Evolutionary conservation across 106 monocot species (phyloP).

Genomic region (Xerophyta viscosa): DNA sequence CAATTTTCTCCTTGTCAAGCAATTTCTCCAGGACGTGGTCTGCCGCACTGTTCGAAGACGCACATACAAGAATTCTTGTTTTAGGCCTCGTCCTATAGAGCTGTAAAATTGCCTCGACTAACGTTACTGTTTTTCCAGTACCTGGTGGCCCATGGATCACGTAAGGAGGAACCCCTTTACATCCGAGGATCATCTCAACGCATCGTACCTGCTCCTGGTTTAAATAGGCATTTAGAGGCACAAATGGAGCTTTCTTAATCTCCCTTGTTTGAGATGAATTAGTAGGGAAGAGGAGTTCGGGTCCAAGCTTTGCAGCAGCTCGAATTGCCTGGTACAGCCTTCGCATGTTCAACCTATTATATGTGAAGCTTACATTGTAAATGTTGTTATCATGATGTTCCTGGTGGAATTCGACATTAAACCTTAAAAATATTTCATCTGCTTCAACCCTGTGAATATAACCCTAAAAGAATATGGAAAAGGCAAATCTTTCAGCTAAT

Average conservation of each 20-base stretch:
- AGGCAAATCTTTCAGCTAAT: too few relatives aligned
- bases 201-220: conserved; percentile 60
- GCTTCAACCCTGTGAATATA: conserved; percentile 82
- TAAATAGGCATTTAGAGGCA: conserved; percentile 39
- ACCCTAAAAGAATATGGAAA: conserved; percentile 33
- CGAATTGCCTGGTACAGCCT: conserved; percentile 68
- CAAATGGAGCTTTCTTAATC: conserved; percentile 23
- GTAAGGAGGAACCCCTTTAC: conserved; percentile 77
- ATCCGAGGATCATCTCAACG: conserved; percentile 80
- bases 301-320: conserved; percentile 39
- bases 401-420: conserved; percentile 40
- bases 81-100: conserved; percentile 30
- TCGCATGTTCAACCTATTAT: conserved; percentile 76
- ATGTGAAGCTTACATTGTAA: conserved; percentile 82
- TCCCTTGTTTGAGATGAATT: conserved; percentile 15
- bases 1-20: conserved; percentile 17
- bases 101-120: conserved; percentile 79
- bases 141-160: conserved; percentile 94
- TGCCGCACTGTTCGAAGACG: conserved; percentile 90
- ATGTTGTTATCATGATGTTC: conserved; percentile 34
- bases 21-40: conserved; percentile 75
- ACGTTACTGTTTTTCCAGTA: conserved; percentile 84
- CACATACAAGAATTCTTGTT: conserved; percentile 73
- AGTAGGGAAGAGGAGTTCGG: conserved; percentile 61
- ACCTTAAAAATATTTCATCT: conserved; percentile 76